Evolutionary conservation across 2,329 filamentous ascomycete species (phyloP), one percentile per base, ranked within the genome.

Genomic region (Geosmithia morbida): DNA sequence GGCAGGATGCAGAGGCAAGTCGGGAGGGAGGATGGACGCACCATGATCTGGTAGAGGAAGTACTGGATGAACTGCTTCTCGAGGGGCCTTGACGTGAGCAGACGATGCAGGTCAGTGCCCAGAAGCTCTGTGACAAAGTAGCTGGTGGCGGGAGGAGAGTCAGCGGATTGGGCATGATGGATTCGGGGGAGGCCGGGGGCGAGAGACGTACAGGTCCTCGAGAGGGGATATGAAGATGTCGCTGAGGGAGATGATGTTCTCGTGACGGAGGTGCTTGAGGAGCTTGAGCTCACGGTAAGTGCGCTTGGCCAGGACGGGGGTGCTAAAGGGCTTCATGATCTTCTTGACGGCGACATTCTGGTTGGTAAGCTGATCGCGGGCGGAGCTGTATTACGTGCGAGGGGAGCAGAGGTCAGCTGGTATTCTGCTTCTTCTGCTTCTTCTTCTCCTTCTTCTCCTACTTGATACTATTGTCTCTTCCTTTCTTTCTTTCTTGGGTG

Each of bases 11-110:
- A 44, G 19, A 44, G 6, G 19, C 11, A 44, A 2, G 22, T 41
- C 47, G 8, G 41, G 41, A 33, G 46, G 17, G n/a, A 33, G 19
- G 39, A 46, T 46, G 33, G 30, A 54, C 83, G 59, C 70, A 96
- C 90, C 74, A 97, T 79, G 60, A 98, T 98, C 69, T 98, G 92
- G 68, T 98, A 98, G 51, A 98, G 78, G 66, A 98, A 98, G 71
- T 98, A 98, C 71, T 98, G 92, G 59, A 98, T 97, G 67, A 98
- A 98, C 67, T 98, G 92, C 71, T 95, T 97, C 75, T 98, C 92
- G 47, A 98, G 80, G 20, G 92, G 92, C 62, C 92, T 77, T 44
- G 92, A 97, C 46, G 90, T 97, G 57, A 98, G 79, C 52, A 98
- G 79, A 55, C 92, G 83, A 70, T 98, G 92, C 53, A 98, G 75